These are phyloP conservation scores for Suhomyces wounanorum DNA, from an alignment of 1,139 yeast species.

Conservation along the genomic window DNA sequence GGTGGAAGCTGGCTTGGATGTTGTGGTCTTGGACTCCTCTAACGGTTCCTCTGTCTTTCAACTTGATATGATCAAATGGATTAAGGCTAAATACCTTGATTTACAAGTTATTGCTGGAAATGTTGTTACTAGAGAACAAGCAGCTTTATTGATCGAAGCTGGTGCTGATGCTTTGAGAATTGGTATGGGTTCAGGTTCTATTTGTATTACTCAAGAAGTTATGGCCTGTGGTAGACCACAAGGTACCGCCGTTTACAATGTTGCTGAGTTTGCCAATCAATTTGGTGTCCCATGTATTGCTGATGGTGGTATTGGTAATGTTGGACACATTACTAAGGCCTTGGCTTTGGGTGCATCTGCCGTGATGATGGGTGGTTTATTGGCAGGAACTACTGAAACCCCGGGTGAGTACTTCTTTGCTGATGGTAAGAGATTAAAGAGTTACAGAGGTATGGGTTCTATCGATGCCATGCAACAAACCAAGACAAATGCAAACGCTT, in stretches of 20 bases:
- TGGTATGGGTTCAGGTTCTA: constrained; percentile 99
- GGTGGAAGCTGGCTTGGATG: constrained; percentile 96
- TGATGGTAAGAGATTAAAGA: constrained; percentile 96
- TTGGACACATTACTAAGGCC: constrained; percentile 98
- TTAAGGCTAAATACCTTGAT: constrained; percentile 75
- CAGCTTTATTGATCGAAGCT: constrained; percentile 90
- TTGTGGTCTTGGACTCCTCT: constrained; percentile 92
- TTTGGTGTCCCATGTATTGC: constrained; percentile 98
- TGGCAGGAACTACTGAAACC: constrained; percentile 98
- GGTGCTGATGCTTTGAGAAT: constrained; percentile 99
- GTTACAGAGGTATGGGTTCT: constrained; percentile 99
- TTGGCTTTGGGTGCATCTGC: constrained; percentile 94
- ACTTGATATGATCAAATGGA: constrained; percentile 89
- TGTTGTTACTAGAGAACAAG: constrained; percentile 98
- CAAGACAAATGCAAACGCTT: constrained; percentile 84
- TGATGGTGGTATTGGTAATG: constrained; percentile 98
- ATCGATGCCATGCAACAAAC: constrained; percentile 99
- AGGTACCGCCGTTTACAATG: constrained; percentile 93
- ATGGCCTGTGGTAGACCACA: constrained; percentile 99
- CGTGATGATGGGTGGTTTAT: constrained; percentile 99
- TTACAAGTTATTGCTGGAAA: constrained; percentile 95
- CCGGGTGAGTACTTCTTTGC: constrained; percentile 98
- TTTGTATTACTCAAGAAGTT: constrained; percentile 98
- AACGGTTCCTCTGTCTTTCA: constrained; percentile 98
- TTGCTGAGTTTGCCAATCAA: constrained; percentile 81